Base-by-base conservation (phyloP, 306 rosid species). In the Prosopis cineraria region DNA sequence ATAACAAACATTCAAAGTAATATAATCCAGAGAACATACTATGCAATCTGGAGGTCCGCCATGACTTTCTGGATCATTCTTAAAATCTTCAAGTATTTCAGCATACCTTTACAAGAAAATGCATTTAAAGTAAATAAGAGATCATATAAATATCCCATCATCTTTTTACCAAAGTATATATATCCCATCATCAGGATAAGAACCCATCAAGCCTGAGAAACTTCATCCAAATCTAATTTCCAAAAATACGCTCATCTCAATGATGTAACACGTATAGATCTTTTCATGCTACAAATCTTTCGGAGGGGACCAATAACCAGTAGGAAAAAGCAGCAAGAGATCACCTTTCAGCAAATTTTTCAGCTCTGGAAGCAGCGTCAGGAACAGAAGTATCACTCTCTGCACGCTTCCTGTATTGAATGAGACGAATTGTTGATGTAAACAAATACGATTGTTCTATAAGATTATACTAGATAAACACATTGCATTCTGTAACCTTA, bases 11-110 rank as follows among this genome's bases (percentile, higher is more conserved):
- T 44, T 37, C 19, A 19, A 73, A n/a, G 30, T 16, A 50, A 52
- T 71, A 80, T 73, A 13, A 74, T 37, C 24, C 20, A 69, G 27
- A 73, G 40, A 77, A 83, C 93, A 78, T 84, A 95, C 98, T 80
- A 86, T 56, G 86, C 92, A 62, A 87, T 95, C 97, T 60, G 88
- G 97, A 3, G 99, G 97, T 5, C 89, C 83, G 1, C 89, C 97
- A 39, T 92, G 97, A 83, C 98, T 85, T 63, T 91, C 90, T 4
- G 98, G 98, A 80, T 95, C 93, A 82, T 91, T 87, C 91, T 89
- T 91, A 37, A 91, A 80, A 78, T 90, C 96, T 72, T 91, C 96
- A 36, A 95, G 98, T 80, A 95, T 87, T 80, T 86, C 87, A 58
- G 87, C 70, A 87, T 87, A 95, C 97, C 98, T 94, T 77, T 60